Base-by-base conservation (phyloP, 805 yeast genomes). In the Kodamaea nitidulidarum region DNA sequence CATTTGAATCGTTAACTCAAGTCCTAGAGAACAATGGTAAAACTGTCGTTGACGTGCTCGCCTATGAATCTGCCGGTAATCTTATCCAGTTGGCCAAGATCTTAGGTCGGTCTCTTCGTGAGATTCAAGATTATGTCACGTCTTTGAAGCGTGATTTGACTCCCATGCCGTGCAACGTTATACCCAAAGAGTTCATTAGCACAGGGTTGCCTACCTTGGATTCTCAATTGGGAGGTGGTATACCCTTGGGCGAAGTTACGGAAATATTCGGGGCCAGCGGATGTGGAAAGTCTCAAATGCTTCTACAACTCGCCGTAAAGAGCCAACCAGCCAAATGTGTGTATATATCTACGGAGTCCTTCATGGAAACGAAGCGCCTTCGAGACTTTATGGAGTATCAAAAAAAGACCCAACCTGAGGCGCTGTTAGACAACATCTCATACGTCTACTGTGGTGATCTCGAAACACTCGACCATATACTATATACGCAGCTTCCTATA, bases 221-320 rank as follows among this genome's bases (percentile, higher is more conserved):
- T 42, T 18, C 29, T 22, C 47, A 50, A 21, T 44, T 63, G 21
- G 56, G 54, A 14, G 67, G 67, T 3, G 68, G 68, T 3, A 44
- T 63, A 3, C 57, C 58, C 1, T 7, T 48, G 5, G 65, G 66
- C 3, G 57, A 57, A 29, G 43, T 64, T 7, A 46, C 88, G 0
- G 98, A 90, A 61, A 55, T 91, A 3, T 80, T 79, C 49, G 98
- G 98, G 0, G 84, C 82, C 17, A 79, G 95, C 36, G 85, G 95
- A 0, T 73, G 84, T 1, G 98, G 96, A 0, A 91, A 91, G 52
- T 81, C 96, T 0, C 95, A 90, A 48, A 61, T 90, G 3, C 61
- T 84, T 17, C 71, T 81, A 64, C 91, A 83, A 47, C 50, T 88
- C 37, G 69, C 84, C 2, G 62, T 79, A 3, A 63, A 79, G 2